Evolutionary conservation across 2,329 filamentous ascomycete species (phyloP).

Genomic region (Orbilia ellipsospora): DNA sequence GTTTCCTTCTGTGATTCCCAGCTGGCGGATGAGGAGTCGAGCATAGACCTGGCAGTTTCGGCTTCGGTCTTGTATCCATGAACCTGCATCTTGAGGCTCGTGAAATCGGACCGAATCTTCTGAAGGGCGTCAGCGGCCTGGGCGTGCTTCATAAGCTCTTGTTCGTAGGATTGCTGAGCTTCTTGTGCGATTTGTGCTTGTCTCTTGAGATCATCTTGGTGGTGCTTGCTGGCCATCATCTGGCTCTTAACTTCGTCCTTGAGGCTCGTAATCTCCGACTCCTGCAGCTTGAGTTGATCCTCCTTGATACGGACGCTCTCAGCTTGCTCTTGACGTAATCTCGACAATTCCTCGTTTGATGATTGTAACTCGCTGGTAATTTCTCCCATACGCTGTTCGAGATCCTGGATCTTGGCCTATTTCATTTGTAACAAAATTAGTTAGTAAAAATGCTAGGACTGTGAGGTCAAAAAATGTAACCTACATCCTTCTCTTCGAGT

Average conservation of each 20-base stretch:
- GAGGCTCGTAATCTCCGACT: slow-evolving; percentile 81
- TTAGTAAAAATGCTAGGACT: not conserved
- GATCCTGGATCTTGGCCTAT: slow-evolving; percentile 75
- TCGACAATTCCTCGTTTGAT: slow-evolving; percentile 83
- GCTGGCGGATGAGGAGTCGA: slow-evolving; percentile 83
- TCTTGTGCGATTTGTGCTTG: slow-evolving; percentile 93
- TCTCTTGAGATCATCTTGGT: slow-evolving; percentile 89
- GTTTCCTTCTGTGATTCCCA: slow-evolving; percentile 85
- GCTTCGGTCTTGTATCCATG: slow-evolving; percentile 81
- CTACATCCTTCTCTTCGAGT: slow-evolving; percentile 77
- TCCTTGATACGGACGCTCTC: slow-evolving; percentile 77
- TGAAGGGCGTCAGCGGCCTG: slow-evolving; percentile 91
- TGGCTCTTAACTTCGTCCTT: slow-evolving; percentile 86
- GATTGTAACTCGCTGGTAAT: slow-evolving; percentile 82
- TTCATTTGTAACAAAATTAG: slow-evolving; percentile 2
- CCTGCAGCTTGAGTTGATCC: slow-evolving; percentile 82
- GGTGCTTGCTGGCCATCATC: slow-evolving; percentile 80
- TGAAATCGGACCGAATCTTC: slow-evolving; percentile 79
- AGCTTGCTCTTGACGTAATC: slow-evolving; percentile 80
- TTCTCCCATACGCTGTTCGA: slow-evolving; percentile 85
- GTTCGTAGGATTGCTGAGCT: slow-evolving; percentile 94
- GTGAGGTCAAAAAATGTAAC: slow-evolving; percentile 11
- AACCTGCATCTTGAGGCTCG: slow-evolving; percentile 81
- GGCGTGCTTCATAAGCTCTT: slow-evolving; percentile 92
- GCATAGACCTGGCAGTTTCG: slow-evolving; percentile 81